Evolutionary conservation across 345 rosid species (phyloP).

Genomic region (Syzygium grande): DNA sequence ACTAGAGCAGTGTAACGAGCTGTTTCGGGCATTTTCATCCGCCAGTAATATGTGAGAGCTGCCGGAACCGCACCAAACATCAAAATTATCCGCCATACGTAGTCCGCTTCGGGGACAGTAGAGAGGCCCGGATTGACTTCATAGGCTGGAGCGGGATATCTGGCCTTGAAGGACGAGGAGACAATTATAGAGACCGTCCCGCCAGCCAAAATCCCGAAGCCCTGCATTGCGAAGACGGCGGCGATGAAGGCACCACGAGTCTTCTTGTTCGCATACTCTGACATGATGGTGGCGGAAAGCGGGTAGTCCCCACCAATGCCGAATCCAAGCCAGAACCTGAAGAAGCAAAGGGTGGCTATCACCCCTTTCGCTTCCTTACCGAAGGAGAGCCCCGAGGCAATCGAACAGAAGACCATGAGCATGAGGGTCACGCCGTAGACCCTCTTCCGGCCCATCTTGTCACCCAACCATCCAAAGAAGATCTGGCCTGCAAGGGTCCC

Average conservation of each 20-base stretch:
- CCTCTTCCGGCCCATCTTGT: slow-evolving; percentile 44
- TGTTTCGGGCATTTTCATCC: slow-evolving; percentile 87
- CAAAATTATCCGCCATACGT: slow-evolving; percentile 65
- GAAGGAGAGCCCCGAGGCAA: slow-evolving; percentile 58
- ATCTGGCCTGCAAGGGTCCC: slow-evolving; percentile 59
- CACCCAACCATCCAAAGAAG: slow-evolving; percentile 57
- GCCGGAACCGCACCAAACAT: slow-evolving; percentile 78
- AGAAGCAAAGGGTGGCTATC: slow-evolving; percentile 43
- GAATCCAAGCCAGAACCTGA: slow-evolving; percentile 54
- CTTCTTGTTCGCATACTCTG: slow-evolving; percentile 70
- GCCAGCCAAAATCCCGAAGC: slow-evolving; percentile 55
- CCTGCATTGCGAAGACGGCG: slow-evolving; percentile 73
- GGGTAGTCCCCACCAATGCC: slow-evolving; percentile 86
- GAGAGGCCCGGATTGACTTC: slow-evolving; percentile 6
- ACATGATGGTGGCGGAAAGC: slow-evolving; percentile 73
- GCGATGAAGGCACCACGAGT: slow-evolving; percentile 71
- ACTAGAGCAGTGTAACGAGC: slow-evolving; percentile 46
- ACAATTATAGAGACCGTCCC: slow-evolving; percentile 44
- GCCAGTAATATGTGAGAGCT: slow-evolving; percentile 68
- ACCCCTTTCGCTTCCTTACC: slow-evolving; percentile 46
- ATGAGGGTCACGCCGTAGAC: slow-evolving; percentile 52
- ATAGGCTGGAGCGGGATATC: slow-evolving; percentile 16
- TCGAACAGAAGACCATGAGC: slow-evolving; percentile 50
- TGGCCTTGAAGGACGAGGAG: slow-evolving; percentile 1
- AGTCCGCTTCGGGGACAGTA: slow-evolving; percentile 24